phyloP scores from a whole-genome alignment of 78 protist species.

The Dictyostelium capitatum region DNA sequence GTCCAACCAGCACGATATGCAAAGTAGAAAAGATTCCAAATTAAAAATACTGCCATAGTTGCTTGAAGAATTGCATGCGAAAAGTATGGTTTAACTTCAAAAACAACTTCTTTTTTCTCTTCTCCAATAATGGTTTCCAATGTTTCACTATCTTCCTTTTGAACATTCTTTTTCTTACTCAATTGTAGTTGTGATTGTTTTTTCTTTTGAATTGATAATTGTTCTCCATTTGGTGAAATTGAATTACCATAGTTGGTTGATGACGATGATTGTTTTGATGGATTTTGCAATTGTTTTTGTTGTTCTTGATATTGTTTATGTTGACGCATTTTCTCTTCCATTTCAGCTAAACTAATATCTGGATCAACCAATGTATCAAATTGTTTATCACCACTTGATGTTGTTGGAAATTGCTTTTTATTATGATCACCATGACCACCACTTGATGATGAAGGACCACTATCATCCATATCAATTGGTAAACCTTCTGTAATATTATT shows the following conservation, averaged over 20 bases:
- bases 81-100: slow-evolving; percentile 77
- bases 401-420: neutral
- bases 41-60: slow-evolving; percentile 71
- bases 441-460: neutral
- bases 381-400: neutral
- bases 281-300: neutral
- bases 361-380: slow-evolving; percentile 70
- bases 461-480: neutral
- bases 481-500: slow-evolving; percentile 50
- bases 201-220: neutral
- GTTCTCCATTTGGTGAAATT: neutral
- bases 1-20: slow-evolving; percentile 84
- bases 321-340: slow-evolving; percentile 81
- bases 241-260: neutral
- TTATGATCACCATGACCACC: neutral
- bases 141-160: slow-evolving; percentile 48
- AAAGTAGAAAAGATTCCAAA: slow-evolving; percentile 75
- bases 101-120: slow-evolving; percentile 67
- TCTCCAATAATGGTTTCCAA: slow-evolving; percentile 71
- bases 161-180: slow-evolving; percentile 1
- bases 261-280: neutral
- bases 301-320: slow-evolving; percentile 22
- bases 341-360: slow-evolving; percentile 40
- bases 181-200: slow-evolving; percentile 47
- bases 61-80: slow-evolving; percentile 68